Conservation (phyloP, 2,329 filamentous ascomycete species). For the Colletotrichum endophyticum region DNA sequence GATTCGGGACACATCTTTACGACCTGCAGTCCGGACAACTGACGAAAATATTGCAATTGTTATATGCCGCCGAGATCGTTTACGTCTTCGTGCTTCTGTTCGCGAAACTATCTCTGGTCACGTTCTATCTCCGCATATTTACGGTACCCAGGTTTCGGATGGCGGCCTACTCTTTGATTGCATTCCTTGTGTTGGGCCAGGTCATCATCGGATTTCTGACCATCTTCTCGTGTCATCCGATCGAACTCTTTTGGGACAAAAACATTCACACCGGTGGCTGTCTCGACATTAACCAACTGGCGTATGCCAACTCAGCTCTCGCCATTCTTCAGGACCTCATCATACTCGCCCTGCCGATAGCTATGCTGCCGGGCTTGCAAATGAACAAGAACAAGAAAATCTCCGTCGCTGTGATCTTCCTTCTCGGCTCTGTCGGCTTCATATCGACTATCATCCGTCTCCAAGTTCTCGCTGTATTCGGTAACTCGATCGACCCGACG, state of each 20-base stretch:
- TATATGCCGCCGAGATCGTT: slow-evolving; percentile 28
- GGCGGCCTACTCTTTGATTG: slow-evolving; percentile 29
- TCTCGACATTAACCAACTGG: slow-evolving; percentile 50
- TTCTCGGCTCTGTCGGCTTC: slow-evolving; percentile 22
- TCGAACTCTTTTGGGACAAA: slow-evolving; percentile 33
- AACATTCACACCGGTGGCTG: slow-evolving; percentile 27
- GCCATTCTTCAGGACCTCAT: slow-evolving; percentile 56
- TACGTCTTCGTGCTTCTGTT: slow-evolving; percentile 32
- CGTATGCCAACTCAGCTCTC: slow-evolving; percentile 55
- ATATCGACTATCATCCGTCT: slow-evolving; percentile 22
- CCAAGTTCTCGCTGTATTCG: slow-evolving; percentile 17
- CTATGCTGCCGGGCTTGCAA: slow-evolving; percentile 59
- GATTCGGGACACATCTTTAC: slow-evolving; percentile 19
- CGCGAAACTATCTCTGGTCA: slow-evolving; percentile 34
- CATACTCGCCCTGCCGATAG: slow-evolving; percentile 56
- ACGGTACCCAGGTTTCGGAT: slow-evolving; percentile 24
- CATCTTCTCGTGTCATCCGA: slow-evolving; percentile 31
- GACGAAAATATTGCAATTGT: background rate
- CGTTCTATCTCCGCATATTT: slow-evolving; percentile 36
- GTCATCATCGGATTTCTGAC: slow-evolving; percentile 33
- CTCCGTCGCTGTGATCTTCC: slow-evolving; percentile 19
- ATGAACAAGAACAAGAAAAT: slow-evolving; percentile 57
- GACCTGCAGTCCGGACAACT: slow-evolving; percentile 13
- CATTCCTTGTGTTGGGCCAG: slow-evolving; percentile 27
- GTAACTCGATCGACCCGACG: slow-evolving; percentile 20